Base-by-base conservation (phyloP, 2,329 filamentous ascomycete genomes). In the Harringtonia lauricola region DNA sequence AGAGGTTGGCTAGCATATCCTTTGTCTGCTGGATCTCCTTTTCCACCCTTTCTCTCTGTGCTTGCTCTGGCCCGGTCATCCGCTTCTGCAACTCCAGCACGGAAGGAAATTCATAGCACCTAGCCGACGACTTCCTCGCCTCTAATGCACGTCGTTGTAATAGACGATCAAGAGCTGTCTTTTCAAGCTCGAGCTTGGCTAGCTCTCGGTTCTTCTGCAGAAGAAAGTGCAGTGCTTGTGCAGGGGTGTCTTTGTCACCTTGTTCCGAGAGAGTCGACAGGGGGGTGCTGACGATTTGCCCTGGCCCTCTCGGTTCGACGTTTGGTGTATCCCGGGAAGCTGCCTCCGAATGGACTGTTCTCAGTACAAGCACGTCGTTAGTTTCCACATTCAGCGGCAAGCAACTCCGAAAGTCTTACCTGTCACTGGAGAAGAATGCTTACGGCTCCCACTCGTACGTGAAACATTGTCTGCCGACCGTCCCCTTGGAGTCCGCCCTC, bases 21-120 rank as follows among this genome's bases (percentile, higher is more conserved):
- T 17, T 19, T 8, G n/a, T 29, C 24, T 19, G 18, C 17, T 36
- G 17, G 15, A 44, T 24, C 13, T 39, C 21, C 19, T 40, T 28
- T 26, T 9, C 24, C 7, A 39, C 31, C 14, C 29, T n/a, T 3
- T 42, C 42, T 12, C 24, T 35, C 2, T 40, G 24, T 8, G 21
- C 10, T 18, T 36, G 8, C 17, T 45, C 43, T 5, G 18, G n/a
- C 8, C 8, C 12, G 2, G 8, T 18, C 9, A 9, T 36, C 14
- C n/a, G 24, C 33, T 35, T 39, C 12, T 44, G 19, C 3, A 44
- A 24, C 13, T 44, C 36, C 3, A 35, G n/a, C 5, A 47, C 24
- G 8, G 36, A 44, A 7, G 51, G 46, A 34, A 46, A 53, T 12
- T 51, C 50, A 2, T 39, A 4, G 12, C 44, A 36, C 18, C 33